phyloP scores from a whole-genome alignment of 2,329 filamentous ascomycete species.

The Xylaria sp. region DNA sequence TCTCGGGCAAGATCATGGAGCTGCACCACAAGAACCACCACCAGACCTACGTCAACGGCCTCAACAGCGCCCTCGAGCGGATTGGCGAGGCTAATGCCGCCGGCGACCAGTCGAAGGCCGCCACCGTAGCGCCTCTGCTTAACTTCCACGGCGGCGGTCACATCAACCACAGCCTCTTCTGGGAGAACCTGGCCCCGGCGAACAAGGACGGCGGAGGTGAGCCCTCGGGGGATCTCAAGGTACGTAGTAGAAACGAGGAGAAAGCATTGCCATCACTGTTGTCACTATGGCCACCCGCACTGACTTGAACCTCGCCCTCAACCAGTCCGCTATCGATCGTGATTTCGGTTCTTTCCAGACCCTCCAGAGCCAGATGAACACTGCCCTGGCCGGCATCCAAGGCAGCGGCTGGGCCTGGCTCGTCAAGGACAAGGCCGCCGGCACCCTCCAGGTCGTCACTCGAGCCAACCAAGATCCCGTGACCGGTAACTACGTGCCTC shows the following conservation, averaged over 20 bases:
- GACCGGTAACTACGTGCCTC: conserved; percentile 58
- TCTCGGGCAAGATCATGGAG: conserved; percentile 87
- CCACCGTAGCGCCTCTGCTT: conserved; percentile 53
- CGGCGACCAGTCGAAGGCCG: conserved; percentile 55
- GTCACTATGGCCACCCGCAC: neutral
- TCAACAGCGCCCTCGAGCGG: conserved; percentile 77
- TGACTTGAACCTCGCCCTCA: conserved; percentile 26
- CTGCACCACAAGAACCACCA: conserved; percentile 86
- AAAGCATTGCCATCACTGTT: neutral
- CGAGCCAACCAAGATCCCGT: conserved; percentile 74
- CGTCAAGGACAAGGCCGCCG: conserved; percentile 62
- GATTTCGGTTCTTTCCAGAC: conserved; percentile 66
- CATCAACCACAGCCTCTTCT: conserved; percentile 75
- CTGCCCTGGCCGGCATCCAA: conserved; percentile 67
- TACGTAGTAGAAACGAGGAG: neutral
- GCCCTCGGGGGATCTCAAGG: conserved; percentile 58
- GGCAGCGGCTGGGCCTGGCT: conserved; percentile 77
- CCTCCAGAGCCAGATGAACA: conserved; percentile 66
- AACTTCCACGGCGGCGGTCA: conserved; percentile 77
- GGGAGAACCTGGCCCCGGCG: conserved; percentile 71
- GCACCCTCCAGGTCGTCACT: conserved; percentile 67
- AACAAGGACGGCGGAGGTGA: conserved; percentile 57
- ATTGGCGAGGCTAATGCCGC: conserved; percentile 68
- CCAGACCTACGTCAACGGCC: conserved; percentile 82
- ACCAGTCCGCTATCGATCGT: conserved; percentile 62